These are phyloP conservation scores for Oxyria digyna DNA, from an alignment of 148 eudicot species.

Conservation along the genomic window DNA sequence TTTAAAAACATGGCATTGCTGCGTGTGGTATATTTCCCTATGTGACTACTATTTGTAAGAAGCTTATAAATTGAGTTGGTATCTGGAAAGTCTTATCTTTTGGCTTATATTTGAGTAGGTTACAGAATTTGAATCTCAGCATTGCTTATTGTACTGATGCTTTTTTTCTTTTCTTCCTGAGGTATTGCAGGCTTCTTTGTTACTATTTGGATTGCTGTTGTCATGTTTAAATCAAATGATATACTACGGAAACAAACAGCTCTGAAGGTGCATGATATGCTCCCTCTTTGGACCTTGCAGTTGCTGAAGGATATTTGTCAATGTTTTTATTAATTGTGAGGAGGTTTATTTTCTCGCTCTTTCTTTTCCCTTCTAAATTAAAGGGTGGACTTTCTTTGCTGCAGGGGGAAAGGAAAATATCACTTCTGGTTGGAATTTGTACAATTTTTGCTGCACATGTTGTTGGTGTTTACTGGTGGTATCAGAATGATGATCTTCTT, in stretches of 20 bases:
- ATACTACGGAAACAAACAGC: constrained; percentile 89
- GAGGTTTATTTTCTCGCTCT: no score
- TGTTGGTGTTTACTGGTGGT: constrained; percentile 91
- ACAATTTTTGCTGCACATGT: constrained; percentile 64
- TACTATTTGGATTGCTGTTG: constrained; percentile 66
- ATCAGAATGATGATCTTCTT: constrained; percentile 59
- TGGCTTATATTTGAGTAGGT: background rate
- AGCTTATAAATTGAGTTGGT: background rate
- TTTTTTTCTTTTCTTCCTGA: background rate
- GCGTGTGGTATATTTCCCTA: background rate
- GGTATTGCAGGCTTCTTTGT: constrained; percentile 70
- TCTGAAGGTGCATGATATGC: constrained; percentile 49
- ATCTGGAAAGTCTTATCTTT: background rate
- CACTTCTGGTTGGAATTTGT: constrained; percentile 53
- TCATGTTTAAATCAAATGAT: constrained; percentile 94
- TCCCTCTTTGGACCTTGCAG: background rate
- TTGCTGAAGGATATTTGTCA: background rate
- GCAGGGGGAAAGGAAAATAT: constrained; percentile 87
- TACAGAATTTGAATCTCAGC: background rate
- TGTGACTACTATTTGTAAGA: background rate
- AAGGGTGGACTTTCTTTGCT: background rate
- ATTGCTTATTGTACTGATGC: background rate
- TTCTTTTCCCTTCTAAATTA: no score
- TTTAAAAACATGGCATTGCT: background rate
- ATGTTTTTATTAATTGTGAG: background rate